Evolutionary conservation across 2,329 filamentous ascomycete genomes (phyloP).

Genomic region (Beauveria medogensis): DNA sequence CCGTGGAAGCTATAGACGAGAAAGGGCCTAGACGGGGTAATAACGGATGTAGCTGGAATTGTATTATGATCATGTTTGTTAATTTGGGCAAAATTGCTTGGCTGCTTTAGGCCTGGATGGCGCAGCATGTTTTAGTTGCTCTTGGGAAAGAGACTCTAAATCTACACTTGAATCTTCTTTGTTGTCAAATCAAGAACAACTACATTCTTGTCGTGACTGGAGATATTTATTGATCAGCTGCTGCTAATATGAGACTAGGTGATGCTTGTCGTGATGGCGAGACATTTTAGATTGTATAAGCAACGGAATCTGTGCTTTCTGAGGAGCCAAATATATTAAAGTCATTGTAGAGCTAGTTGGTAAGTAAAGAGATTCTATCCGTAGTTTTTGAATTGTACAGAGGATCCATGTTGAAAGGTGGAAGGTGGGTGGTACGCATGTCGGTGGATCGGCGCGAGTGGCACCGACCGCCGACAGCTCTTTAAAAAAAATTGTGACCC

Average conservation of each 20-base stretch:
- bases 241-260: too few species aligned
- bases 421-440: background rate
- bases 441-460: slow-evolving; percentile 7
- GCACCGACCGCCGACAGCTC: slow-evolving; percentile 2
- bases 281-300: too few species aligned
- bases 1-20: too few species aligned
- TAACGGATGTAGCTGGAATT: slow-evolving; percentile 2
- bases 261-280: too few species aligned
- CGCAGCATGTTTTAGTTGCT: background rate
- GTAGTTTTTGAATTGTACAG: too few species aligned
- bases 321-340: too few species aligned
- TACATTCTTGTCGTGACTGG: too few species aligned
- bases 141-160: background rate
- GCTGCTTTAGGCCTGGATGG: slow-evolving; percentile 1
- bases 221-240: too few species aligned
- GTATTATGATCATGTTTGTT: slow-evolving; percentile 8
- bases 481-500: slow-evolving; percentile 1
- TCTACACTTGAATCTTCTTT: slow-evolving; percentile 5
- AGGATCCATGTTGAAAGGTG: too few species aligned
- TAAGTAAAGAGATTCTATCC: too few species aligned
- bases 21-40: background rate
- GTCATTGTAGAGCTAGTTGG: too few species aligned
- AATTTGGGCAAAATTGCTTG: background rate
- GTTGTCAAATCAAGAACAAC: background rate
- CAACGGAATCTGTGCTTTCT: too few species aligned